Conservation (phyloP, 306 rosid species). For the Purshia tridentata region DNA sequence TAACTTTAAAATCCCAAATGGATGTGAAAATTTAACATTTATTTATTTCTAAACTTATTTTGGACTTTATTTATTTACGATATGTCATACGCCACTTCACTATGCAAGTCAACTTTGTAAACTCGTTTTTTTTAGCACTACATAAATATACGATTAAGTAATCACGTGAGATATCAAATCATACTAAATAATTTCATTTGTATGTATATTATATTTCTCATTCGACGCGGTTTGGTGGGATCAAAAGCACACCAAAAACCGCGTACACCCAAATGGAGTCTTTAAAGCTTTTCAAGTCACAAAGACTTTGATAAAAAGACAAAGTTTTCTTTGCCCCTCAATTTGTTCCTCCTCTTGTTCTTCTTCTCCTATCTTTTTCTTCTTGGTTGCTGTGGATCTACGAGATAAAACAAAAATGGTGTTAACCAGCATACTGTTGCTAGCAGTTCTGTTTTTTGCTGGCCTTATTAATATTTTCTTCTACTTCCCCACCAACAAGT, state of each 20-base stretch:
- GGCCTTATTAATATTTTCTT: constrained; percentile 52
- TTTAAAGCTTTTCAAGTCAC: constrained; percentile 1
- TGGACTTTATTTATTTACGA: no score
- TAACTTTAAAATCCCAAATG: no score
- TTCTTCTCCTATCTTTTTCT: constrained; percentile 28
- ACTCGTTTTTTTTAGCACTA: no score
- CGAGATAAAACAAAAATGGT: constrained; percentile 35
- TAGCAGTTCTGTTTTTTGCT: constrained; percentile 57
- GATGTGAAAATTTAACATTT: no score
- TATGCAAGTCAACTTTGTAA: no score
- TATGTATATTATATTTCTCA: not conserved
- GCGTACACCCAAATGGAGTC: constrained; percentile 35
- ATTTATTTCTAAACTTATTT: no score
- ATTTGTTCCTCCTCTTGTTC: not conserved
- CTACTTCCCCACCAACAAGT: constrained; percentile 45
- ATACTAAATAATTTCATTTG: not conserved
- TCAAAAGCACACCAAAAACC: constrained; percentile 38
- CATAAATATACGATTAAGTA: not conserved
- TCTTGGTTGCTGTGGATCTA: constrained; percentile 4
- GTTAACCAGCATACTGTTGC: constrained; percentile 36
- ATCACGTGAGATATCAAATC: not conserved
- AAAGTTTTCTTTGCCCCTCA: constrained; percentile 4
- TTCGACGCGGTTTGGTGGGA: constrained; percentile 73
- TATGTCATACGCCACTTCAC: no score
- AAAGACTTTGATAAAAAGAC: constrained; percentile 25